phyloP scores from a whole-genome alignment of 495 filamentous ascomycete species.

The Penicillium verhagenii region DNA sequence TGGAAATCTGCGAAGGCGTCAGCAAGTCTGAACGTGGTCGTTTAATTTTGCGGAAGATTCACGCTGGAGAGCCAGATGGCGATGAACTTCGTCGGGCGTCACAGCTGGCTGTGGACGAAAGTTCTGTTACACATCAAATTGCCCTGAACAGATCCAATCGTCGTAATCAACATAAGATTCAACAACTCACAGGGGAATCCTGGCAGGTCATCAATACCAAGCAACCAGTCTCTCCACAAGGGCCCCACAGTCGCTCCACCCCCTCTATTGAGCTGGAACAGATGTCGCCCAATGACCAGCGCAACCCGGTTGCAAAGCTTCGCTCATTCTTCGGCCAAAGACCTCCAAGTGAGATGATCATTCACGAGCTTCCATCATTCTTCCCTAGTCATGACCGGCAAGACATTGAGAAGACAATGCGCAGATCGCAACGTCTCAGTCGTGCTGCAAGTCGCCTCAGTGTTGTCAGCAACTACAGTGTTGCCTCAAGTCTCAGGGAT shows the following conservation, averaged over 20 bases:
- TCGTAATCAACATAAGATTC: constrained; percentile 72
- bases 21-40: constrained; percentile 74
- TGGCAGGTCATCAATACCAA: constrained; percentile 68
- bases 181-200: constrained; percentile 79
- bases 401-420: constrained; percentile 90
- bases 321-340: constrained; percentile 82
- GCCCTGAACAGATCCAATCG: constrained; percentile 60
- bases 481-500: constrained; percentile 85
- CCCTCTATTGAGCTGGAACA: constrained; percentile 48
- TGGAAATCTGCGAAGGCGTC: constrained; percentile 69
- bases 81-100: constrained; percentile 80
- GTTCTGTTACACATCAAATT: constrained; percentile 65
- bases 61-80: constrained; percentile 78
- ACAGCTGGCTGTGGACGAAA: constrained; percentile 78
- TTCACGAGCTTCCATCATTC: constrained; percentile 90
- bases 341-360: constrained; percentile 95
- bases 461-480: constrained; percentile 90
- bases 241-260: constrained; percentile 59
- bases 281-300: constrained; percentile 39
- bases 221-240: constrained; percentile 77
- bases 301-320: constrained; percentile 57
- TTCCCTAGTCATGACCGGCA: constrained; percentile 94
- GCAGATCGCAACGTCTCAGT: constrained; percentile 85
- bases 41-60: constrained; percentile 85
- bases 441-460: constrained; percentile 87